A percentile compares a stretch with the other conserved stretches of the same genome.
phyloP scores from a whole-genome alignment of 352 stramenopile genomes.

The Peronospora belbahrii region DNA sequence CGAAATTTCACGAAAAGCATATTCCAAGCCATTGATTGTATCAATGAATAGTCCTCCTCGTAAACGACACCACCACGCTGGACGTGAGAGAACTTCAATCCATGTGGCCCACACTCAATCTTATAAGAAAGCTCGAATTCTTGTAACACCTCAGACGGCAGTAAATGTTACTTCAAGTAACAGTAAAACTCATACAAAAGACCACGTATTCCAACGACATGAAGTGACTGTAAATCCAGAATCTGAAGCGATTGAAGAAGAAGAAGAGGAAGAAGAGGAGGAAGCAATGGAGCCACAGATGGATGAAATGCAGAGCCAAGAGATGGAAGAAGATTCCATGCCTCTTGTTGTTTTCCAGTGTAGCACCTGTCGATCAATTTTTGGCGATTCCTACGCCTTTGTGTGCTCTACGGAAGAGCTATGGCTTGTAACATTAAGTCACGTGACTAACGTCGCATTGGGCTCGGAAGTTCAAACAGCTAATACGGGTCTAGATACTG shows the following conservation, averaged over 20 bases:
- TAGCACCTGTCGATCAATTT: conserved; percentile 73
- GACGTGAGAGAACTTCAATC: conserved; percentile 11
- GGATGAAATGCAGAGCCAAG: conserved; percentile 10
- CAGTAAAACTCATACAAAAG: conserved; percentile 4
- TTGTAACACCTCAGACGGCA: conserved; percentile 14
- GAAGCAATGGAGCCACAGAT: conserved; percentile 17
- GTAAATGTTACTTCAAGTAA: background rate
- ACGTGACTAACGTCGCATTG: conserved; percentile 55
- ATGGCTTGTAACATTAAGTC: conserved; percentile 66
- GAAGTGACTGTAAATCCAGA: conserved; percentile 14
- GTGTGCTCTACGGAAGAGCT: conserved; percentile 67
- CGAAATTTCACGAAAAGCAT: background rate
- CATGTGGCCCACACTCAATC: conserved; percentile 17
- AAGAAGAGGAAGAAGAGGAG: conserved; percentile 29
- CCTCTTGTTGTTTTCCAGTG: conserved; percentile 81
- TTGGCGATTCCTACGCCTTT: conserved; percentile 78
- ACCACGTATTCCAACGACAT: conserved; percentile 2
- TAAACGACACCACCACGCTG: conserved; percentile 29
- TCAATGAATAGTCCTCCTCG: conserved; percentile 42
- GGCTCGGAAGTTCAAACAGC: conserved; percentile 44
- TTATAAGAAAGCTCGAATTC: conserved; percentile 26
- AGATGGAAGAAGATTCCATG: conserved; percentile 22
- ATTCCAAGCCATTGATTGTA: background rate
- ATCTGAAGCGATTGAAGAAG: conserved; percentile 33
- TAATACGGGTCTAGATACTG: conserved; percentile 37